These are phyloP conservation scores for Mucor saturninus DNA, from an alignment of 371 early-diverging fungal genomes.

Conservation along the genomic window DNA sequence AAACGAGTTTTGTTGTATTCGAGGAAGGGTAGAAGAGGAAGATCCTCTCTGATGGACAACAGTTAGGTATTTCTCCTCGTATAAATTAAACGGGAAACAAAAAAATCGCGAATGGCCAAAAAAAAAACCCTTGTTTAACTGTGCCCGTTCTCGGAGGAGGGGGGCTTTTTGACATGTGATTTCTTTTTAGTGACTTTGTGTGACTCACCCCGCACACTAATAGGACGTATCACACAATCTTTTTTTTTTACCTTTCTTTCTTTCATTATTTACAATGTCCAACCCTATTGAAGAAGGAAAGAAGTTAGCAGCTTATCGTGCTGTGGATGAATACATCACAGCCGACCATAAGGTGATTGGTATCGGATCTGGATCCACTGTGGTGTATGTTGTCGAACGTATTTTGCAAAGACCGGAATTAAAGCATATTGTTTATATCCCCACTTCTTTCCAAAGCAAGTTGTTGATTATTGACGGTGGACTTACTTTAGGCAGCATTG, in stretches of 20 bases:
- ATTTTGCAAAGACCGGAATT: conserved; percentile 71
- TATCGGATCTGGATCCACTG: conserved; percentile 90
- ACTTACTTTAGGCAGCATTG: conserved; percentile 65
- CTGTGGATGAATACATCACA: conserved; percentile 81
- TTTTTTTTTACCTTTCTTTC: conserved; percentile 1
- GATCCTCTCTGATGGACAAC: too few relatives aligned
- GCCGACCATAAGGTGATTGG: conserved; percentile 74
- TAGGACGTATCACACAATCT: neutral
- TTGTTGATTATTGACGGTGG: conserved; percentile 79
- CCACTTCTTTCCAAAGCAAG: conserved; percentile 90
- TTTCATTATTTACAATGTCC: conserved; percentile 3
- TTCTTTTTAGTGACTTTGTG: neutral
- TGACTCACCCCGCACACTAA: neutral
- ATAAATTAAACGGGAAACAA: too few relatives aligned
- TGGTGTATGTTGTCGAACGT: conserved; percentile 84
- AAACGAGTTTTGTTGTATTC: too few relatives aligned
- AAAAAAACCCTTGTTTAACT: too few relatives aligned
- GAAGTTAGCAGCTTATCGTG: conserved; percentile 76
- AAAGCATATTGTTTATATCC: conserved; percentile 74
- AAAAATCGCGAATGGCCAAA: too few relatives aligned
- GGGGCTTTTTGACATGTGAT: neutral
- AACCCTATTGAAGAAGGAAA: conserved; percentile 66
- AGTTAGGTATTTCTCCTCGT: too few relatives aligned
- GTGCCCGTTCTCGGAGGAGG: too few relatives aligned
- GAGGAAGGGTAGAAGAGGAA: too few relatives aligned